Conservation (phyloP, 2,329 filamentous ascomycete species). For the Rhexocercosporidium sp. region DNA sequence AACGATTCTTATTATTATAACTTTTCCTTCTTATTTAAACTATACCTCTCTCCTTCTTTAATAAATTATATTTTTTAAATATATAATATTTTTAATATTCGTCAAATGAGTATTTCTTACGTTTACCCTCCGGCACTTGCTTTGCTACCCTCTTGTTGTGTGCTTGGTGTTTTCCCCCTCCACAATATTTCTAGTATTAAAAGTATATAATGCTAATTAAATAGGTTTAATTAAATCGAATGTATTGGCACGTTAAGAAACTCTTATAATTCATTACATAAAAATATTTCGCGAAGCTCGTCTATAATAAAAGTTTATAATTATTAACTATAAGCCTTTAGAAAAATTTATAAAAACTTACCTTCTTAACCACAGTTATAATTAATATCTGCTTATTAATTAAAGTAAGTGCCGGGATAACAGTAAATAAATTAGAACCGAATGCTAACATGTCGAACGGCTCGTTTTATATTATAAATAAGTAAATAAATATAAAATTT, state of each 20-base stretch:
- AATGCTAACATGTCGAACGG: constrained; percentile 8
- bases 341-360: constrained; percentile 6
- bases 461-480: background rate
- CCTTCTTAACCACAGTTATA: background rate
- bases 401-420: background rate
- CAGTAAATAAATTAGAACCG: background rate
- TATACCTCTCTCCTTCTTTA: no score
- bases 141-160: no score
- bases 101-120: no score
- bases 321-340: constrained; percentile 6
- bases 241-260: background rate
- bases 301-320: background rate
- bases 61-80: no score
- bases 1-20: no score
- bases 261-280: constrained; percentile 1
- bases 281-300: constrained; percentile 1
- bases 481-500: background rate
- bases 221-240: constrained; percentile 1
- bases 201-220: constrained; percentile 7
- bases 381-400: background rate
- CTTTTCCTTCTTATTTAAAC: no score
- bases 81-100: no score
- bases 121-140: no score
- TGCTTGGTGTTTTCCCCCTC: no score
- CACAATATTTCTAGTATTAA: constrained; percentile 13